Evolutionary conservation across 495 filamentous ascomycete genomes (phyloP), one percentile per base, ranked within the genome.

Genomic region (Annulohypoxylon nitens): DNA sequence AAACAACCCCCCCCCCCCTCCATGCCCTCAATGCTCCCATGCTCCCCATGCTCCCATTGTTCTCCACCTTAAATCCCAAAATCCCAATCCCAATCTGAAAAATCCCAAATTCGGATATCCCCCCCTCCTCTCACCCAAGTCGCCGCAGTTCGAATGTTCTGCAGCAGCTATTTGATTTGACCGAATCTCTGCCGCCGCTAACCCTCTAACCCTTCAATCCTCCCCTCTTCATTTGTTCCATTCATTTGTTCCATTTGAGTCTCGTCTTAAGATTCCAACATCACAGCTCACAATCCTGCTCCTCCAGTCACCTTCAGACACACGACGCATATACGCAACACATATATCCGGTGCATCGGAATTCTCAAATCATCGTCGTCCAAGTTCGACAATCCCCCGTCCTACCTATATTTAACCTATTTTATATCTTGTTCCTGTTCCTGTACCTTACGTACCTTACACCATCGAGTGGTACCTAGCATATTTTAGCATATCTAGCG

Each of bases 361-460:
- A 74, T 74, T 74, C 71, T 70, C 71, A 70, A 74, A 74, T 74
- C 71, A 74, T 65, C 41, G 50, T 47, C 50, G 43, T 57, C 60
- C 71, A 69, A 74, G 66, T 74, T 57, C 54, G 37, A 74, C 30
- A 45, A 30, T 12, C 41, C 45, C 47, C 47, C 61, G 62, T 67
- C 55, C 72, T 43, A 60, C 50, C 67, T 47, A 57, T 61, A 60
- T 43, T 67, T 60, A 63, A 58, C 39, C 30, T 43, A 43, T 37
- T 43, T 67, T 67, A 39, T 33, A 54, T 54, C 25, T 67, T 51
- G 53, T 67, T 64, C 26, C 54, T 48, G 67, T 70, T 67, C 67
- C 71, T 70, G 72, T 70, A 67, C 72, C 72, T 75, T 70, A 43
- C 72, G 72, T 70, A 67, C 72, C 72, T 75, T 70, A 43, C 72